Base-by-base conservation (phyloP, 345 rosid species). In the Sonneratia caseolaris region DNA sequence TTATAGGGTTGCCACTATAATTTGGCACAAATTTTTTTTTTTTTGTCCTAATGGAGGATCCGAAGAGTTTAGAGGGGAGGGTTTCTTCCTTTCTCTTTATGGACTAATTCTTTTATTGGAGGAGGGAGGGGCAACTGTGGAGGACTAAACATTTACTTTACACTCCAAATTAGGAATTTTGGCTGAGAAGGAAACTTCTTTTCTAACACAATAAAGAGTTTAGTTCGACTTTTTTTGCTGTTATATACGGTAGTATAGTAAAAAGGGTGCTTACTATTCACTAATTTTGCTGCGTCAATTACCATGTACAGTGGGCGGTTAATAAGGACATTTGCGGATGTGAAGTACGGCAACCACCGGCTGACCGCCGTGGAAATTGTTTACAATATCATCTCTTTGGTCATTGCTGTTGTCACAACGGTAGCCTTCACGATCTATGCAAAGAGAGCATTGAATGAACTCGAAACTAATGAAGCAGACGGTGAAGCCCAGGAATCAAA, bases 341-440 rank as follows among this genome's bases (percentile, higher is more conserved):
- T 91, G 64, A 51, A 87, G 51, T 89, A 89, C 1, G 86, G 91
- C 71, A 85, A 89, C 72, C 83, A 82, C 76, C 85, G 77, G 22
- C n/a, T 90, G 76, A 86, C 89, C 36, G 72, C 88, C 0, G 82
- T 88, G 36, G 96, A 90, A 74, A 86, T 90, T 19, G 81, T 83
- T 1, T 90, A 90, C 88, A 85, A 90, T 59, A 10, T 86, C 19
- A 77, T 86, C 77, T 90, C 96, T 49, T 75, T 90, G 37, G 74
- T 90, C 37, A 72, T 90, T 61, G 90, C 96, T 18, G 74, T 88
- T 57, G 76, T 86, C 75, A 88, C 96, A 0, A 85, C 88, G 0
- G 76, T 86, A 19, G 96, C 86, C 69, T 90, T 90, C 76, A 85
- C 96, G 0, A 72, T 90, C 8, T 90, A 90, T 70, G 92, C 92